A percentile compares a stretch with the other conserved stretches of the same genome.
phyloP scores from a whole-genome alignment of 306 rosid species.

The Cucumis sativus region DNA sequence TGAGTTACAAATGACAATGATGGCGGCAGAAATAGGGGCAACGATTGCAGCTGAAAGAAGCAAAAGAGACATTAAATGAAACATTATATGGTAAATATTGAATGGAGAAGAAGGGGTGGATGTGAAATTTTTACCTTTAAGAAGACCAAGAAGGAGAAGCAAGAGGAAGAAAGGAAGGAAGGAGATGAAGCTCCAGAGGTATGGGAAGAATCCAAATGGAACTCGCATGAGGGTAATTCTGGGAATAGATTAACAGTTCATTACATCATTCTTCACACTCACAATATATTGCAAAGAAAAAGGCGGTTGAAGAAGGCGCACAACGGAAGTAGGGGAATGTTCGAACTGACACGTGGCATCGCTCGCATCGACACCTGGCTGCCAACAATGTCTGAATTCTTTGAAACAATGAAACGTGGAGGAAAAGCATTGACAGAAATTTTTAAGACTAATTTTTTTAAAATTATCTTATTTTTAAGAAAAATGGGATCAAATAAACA shows the following conservation, averaged over 20 bases:
- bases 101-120: not conserved
- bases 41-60: slow-evolving; percentile 30
- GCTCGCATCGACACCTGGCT: not conserved
- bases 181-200: slow-evolving; percentile 46
- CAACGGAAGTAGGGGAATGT: not conserved
- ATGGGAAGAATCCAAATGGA: slow-evolving; percentile 20
- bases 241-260: not conserved
- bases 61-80: not conserved
- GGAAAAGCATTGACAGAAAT: no score
- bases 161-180: slow-evolving; percentile 56
- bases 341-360: not conserved
- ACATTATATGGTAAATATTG: not conserved
- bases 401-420: not conserved
- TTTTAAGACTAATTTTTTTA: no score
- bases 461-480: no score
- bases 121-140: slow-evolving; percentile 45
- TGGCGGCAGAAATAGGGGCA: slow-evolving; percentile 31
- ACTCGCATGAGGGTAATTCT: slow-evolving; percentile 24
- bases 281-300: not conserved
- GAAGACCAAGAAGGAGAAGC: slow-evolving; percentile 46
- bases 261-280: not conserved
- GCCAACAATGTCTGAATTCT: not conserved
- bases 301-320: not conserved
- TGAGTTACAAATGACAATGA: slow-evolving; percentile 45
- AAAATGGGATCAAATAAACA: no score